Conservation (phyloP, 139 green algal species). For the Mychonastes homosphaera region DNA sequence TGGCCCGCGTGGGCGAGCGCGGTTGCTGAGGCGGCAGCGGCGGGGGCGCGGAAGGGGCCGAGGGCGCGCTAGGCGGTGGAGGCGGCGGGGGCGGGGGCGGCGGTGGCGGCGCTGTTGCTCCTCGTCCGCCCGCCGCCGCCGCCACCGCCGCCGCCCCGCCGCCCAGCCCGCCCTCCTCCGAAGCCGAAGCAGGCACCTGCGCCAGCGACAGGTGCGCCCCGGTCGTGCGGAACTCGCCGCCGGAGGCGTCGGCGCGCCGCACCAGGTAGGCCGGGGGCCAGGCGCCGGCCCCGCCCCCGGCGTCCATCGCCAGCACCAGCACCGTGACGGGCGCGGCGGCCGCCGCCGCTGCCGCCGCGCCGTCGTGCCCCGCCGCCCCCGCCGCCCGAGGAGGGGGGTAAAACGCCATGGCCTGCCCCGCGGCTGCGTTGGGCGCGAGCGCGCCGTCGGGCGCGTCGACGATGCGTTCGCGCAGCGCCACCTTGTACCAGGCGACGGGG, state of each 20-base stretch:
- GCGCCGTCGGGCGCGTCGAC: constrained; percentile 18
- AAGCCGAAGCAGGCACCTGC: too few relatives aligned
- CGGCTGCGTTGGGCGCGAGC: constrained; percentile 26
- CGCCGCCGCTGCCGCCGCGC: constrained; percentile 1
- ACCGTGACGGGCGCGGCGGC: constrained; percentile 14
- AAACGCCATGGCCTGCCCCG: constrained; percentile 25
- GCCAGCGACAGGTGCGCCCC: too few relatives aligned
- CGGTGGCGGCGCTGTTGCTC: too few relatives aligned
- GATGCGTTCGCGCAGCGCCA: constrained; percentile 38
- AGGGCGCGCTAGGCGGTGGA: too few relatives aligned
- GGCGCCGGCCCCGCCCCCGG: constrained; percentile 6
- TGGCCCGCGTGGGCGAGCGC: background rate
- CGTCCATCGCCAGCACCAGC: constrained; percentile 17
- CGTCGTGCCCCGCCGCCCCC: background rate
- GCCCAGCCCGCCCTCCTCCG: too few relatives aligned
- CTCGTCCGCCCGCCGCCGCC: too few relatives aligned
- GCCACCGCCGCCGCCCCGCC: too few relatives aligned
- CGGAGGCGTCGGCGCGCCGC: too few relatives aligned
- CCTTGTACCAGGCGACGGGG: constrained; percentile 20
- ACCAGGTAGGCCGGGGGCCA: too few relatives aligned
- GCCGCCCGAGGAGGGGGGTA: too few relatives aligned
- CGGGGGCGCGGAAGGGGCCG: background rate
- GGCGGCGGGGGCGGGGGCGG: too few relatives aligned
- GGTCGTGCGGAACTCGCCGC: too few relatives aligned
- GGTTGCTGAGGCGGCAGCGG: constrained; percentile 9